Base-by-base conservation (phyloP, 148 eudicot genomes). In the Vaccinium vitisidaea region DNA sequence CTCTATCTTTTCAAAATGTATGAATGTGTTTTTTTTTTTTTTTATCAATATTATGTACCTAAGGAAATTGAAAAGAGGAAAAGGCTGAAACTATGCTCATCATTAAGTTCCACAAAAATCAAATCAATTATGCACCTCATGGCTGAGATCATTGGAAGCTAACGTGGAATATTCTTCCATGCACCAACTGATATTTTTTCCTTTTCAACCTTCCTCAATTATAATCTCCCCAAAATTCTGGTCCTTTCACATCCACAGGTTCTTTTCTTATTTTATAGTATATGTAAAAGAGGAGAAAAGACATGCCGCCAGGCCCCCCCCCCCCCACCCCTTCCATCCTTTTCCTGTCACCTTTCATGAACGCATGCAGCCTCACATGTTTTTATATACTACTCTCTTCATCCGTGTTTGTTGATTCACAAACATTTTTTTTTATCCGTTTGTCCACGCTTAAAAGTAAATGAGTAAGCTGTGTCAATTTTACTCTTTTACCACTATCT, bases 151-250 rank as follows among this genome's bases (percentile, higher is more conserved):
- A 78, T 50, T 43, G 32, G 80, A 78, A 15, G 19, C 80, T 25
- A 78, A 53, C 39, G 25, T 50, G 39, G 80, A 53, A 78, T 78
- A 53, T 78, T 53, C 63, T 78, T 50, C 52, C 25, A 21, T 46
- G 53, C 19, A 46, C 49, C 27, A 16, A 75, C 78, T 75, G 78
- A 75, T 46, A 75, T 46, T 15, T 75, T 75, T 43, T 32, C 77
- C 1, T 14, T 73, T 73, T 73, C 49, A 73, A 14, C 8, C 21
- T 73, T 25, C 23, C 50, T 14, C 39, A 43, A 39, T 10, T 36
- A 36, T 36, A 32, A 73, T 73, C 77, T 5, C 19, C 77, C 74
- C 46, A 43, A 43, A 43, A 43, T 43, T 5, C 46, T 43, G 46
- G 46, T 43, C 46, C 46, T 43, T 43, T 43, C 46, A 43, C 46